phyloP scores from a whole-genome alignment of 371 early-diverging fungal species.

The Synchytrium microbalum region DNA sequence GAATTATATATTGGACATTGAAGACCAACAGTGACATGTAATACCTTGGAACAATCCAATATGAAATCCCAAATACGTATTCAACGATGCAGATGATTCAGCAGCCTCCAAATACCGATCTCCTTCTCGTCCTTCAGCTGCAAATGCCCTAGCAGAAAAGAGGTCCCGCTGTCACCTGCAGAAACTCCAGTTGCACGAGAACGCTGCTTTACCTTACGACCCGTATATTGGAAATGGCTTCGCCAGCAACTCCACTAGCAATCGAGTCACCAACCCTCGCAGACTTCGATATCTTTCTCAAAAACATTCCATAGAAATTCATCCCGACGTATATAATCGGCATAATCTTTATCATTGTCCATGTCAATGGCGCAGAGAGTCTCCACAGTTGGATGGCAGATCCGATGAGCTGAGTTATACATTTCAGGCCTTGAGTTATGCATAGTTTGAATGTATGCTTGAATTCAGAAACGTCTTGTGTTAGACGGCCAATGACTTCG shows the following conservation, averaged over 20 bases:
- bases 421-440: conserved; percentile 57
- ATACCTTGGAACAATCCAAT: conserved; percentile 71
- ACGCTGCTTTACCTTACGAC: background rate
- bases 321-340: conserved; percentile 57
- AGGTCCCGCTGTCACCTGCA: conserved; percentile 55
- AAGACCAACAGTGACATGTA: background rate
- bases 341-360: conserved; percentile 55
- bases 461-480: conserved; percentile 65
- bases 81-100: conserved; percentile 32
- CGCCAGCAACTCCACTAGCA: conserved; percentile 59
- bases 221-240: conserved; percentile 30
- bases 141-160: conserved; percentile 69
- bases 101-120: conserved; percentile 48
- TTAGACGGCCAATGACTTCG: conserved; percentile 57
- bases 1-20: background rate
- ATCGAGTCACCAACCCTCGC: conserved; percentile 47
- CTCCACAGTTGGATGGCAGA: conserved; percentile 55
- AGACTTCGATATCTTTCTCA: conserved; percentile 49
- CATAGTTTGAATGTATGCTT: conserved; percentile 57
- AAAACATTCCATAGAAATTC: conserved; percentile 62
- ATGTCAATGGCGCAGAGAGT: conserved; percentile 57
- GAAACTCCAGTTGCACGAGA: background rate
- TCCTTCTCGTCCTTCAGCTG: conserved; percentile 59
- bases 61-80: conserved; percentile 57
- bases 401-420: conserved; percentile 59